Evolutionary conservation across 768 basidiomycete genomes (phyloP), one percentile per base, ranked within the genome.

Genomic region (Calocybe gangraenosa): DNA sequence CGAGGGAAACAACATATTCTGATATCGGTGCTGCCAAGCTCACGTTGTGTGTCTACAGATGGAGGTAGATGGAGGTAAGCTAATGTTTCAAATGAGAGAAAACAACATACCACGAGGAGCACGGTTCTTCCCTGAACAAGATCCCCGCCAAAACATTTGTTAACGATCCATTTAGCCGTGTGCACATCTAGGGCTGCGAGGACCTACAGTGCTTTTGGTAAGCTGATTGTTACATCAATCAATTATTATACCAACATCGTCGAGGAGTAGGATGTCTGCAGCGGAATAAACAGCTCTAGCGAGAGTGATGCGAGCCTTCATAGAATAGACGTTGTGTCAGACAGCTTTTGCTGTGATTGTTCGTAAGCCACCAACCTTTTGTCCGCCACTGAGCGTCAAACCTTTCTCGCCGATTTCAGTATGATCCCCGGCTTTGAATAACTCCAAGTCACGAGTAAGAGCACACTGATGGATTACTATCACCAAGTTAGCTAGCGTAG

Each of bases 131-230:
- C 82, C 15, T 67, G 62, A 60, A 92, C 72, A 35, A 96, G 67
- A 30, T 86, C 81, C 6, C 93, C 92, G 49, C 74, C 73, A n/a
- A 97, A 68, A 52, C 90, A 93, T 47, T 89, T 70, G 14, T 79
- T 69, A 56, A 84, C 87, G 34, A 97, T 76, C 64, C 88, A 86
- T 49, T 84, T 79, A 0, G 92, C 86, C 1, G 89, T 92, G 50
- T 84, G 81, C 0, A 81, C 84, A 59, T 63, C 64, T 2, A 50
- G 43, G 18, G 48, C 52, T 21, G 52, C 48, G 18, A 50, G 46
- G 38, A 48, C 39, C 40, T 45, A 23, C 6, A 18, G 14, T n/a
- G 14, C 34, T 7, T 35, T 35, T 11, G 25, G 6, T 11, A n/a
- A 7, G 6, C 14, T 18, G 17, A 7, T n/a, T 7, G n/a, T 5